These are phyloP conservation scores for Aegilops speltoides DNA, from an alignment of 176 grass and related monocot genomes.

Conservation along the genomic window DNA sequence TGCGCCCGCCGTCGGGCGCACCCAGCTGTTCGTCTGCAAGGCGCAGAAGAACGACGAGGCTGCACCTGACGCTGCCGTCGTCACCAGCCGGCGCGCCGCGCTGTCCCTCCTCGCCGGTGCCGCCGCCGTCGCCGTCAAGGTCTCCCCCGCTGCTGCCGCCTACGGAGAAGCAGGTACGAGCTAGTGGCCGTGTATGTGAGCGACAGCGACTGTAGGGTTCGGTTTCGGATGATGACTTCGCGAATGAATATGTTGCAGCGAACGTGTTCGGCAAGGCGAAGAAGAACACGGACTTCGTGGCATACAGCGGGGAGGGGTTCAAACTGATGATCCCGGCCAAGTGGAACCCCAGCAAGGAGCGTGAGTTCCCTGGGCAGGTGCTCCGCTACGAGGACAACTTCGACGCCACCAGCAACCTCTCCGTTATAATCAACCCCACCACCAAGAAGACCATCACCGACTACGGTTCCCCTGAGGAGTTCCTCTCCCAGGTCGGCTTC, in stretches of 20 bases:
- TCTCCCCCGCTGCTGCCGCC: constrained; percentile 70
- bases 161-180: constrained; percentile 83
- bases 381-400: constrained; percentile 97
- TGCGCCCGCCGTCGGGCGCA: constrained; percentile 2
- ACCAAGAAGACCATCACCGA: constrained; percentile 86
- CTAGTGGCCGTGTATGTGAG: not conserved
- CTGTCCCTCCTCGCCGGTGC: constrained; percentile 71
- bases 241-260: constrained; percentile 32
- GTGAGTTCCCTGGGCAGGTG: constrained; percentile 86
- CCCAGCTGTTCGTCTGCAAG: constrained; percentile 63
- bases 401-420: constrained; percentile 78
- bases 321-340: constrained; percentile 84
- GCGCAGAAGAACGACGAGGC: constrained; percentile 56
- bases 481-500: constrained; percentile 77
- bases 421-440: constrained; percentile 75
- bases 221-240: not conserved
- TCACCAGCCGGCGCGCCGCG: constrained; percentile 57
- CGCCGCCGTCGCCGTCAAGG: constrained; percentile 55
- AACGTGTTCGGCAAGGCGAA: constrained; percentile 93
- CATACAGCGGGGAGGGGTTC: constrained; percentile 78
- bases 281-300: constrained; percentile 67
- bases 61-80: not conserved
- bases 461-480: constrained; percentile 75
- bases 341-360: constrained; percentile 96
- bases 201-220: not conserved